A percentile compares a stretch with the other conserved stretches of the same genome.
phyloP scores from a whole-genome alignment of 1,139 yeast species.

The Saccharomyces pastorianus region DNA sequence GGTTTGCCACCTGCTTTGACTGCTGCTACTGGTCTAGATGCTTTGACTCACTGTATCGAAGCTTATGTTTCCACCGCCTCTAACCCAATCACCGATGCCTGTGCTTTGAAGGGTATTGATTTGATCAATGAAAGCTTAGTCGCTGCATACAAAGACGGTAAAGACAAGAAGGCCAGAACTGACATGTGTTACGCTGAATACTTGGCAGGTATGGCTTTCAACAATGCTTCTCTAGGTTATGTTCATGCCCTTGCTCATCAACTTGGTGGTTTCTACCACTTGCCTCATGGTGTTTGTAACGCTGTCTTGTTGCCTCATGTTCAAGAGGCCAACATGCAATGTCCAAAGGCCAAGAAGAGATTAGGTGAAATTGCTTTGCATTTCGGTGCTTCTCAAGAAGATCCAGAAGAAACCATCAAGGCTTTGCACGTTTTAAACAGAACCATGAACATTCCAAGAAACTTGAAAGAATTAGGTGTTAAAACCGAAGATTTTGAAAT shows the following conservation, averaged over 20 bases:
- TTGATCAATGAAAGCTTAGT: slow-evolving; percentile 15
- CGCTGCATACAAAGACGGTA: slow-evolving; percentile 13
- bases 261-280: slow-evolving; percentile 19
- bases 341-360: slow-evolving; percentile 10
- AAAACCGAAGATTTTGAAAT: slow-evolving; percentile 16
- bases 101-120: slow-evolving; percentile 19
- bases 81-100: slow-evolving; percentile 19
- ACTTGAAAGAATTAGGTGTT: slow-evolving; percentile 17
- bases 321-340: slow-evolving; percentile 13
- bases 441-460: slow-evolving; percentile 14
- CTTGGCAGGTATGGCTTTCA: slow-evolving; percentile 22
- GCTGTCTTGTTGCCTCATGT: slow-evolving; percentile 19
- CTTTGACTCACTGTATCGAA: slow-evolving; percentile 39
- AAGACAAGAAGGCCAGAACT: slow-evolving; percentile 16
- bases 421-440: slow-evolving; percentile 11
- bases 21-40: slow-evolving; percentile 39
- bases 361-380: slow-evolving; percentile 16
- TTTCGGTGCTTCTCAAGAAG: slow-evolving; percentile 9
- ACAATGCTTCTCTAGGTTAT: slow-evolving; percentile 19
- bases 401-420: slow-evolving; percentile 13
- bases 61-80: slow-evolving; percentile 30
- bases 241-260: slow-evolving; percentile 22
- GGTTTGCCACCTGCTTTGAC: slow-evolving; percentile 39
- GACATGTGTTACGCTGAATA: slow-evolving; percentile 22
- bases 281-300: slow-evolving; percentile 21